These are phyloP conservation scores for Colletotrichum sp. DNA, from an alignment of 2,329 filamentous ascomycete species.

Conservation along the genomic window DNA sequence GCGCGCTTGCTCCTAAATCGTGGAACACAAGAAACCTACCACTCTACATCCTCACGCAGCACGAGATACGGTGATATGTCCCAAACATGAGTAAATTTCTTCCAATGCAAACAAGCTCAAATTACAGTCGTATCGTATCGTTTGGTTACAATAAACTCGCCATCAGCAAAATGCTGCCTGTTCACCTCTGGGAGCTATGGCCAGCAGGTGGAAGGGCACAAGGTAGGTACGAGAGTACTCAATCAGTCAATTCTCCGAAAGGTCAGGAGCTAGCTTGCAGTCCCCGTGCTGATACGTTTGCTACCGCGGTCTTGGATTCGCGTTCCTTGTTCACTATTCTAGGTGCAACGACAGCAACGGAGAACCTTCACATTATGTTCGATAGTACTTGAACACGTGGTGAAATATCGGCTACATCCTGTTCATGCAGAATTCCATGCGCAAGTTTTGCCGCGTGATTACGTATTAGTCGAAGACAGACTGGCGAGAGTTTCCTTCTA, in stretches of 20 bases:
- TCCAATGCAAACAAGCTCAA: neutral
- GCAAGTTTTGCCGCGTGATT: accelerated
- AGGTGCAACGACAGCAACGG: neutral
- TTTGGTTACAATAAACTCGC: neutral
- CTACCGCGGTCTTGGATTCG: accelerated
- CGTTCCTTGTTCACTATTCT: neutral
- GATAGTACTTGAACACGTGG: neutral
- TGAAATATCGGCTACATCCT: neutral
- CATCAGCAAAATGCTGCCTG: neutral
- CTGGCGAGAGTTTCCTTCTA: neutral
- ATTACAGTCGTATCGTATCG: neutral
- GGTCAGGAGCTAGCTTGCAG: neutral
- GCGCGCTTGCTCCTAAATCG: neutral
- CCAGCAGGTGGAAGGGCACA: neutral
- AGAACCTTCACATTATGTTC: accelerated
- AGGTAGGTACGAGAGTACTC: neutral
- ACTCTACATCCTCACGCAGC: neutral
- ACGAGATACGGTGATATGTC: neutral
- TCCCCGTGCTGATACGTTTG: neutral
- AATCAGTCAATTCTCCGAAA: neutral
- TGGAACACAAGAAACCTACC: neutral
- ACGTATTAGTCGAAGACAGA: neutral
- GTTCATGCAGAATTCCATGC: neutral
- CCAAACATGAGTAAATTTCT: neutral
- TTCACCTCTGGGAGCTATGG: neutral